Base-by-base conservation (phyloP, 805 yeast species). In the Teunomyces tritomae region DNA sequence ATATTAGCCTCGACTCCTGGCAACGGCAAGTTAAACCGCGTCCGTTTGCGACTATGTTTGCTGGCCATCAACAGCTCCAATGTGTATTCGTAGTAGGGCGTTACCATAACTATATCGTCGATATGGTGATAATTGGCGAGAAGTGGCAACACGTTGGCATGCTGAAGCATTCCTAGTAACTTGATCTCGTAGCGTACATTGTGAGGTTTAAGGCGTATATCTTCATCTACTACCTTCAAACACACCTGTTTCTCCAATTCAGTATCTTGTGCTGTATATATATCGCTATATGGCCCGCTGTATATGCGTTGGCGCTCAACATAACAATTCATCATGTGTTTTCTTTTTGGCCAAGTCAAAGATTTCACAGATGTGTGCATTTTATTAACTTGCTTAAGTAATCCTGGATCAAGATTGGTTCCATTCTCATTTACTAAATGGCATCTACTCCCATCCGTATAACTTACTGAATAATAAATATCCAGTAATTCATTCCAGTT, bases 181-280 rank as follows among this genome's bases (percentile, higher is more conserved):
- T 43, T 43, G 17, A 72, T 56, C 51, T 73, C 78, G 37, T 57
- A 56, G 13, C 55, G 46, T 29, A 69, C 56, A 46, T 65, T 55
- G 56, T 73, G 78, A 1, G 78, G 78, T 28, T 65, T 65, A 20
- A 58, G 39, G 30, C 55, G 47, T 24, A 71, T 55, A 50, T 73
- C 78, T 30, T 53, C 55, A 50, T 72, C 77, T 8, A 71, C 73
- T 5, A 66, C 59, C 48, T 73, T 73, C 44, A 73, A 33, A 34
- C 54, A 50, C 30, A 53, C 54, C 14, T n/a, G n/a, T 10, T 27
- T 27, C 9, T 39, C 37, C 14, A 28, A 10, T 8, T n/a, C 16
- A 1, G 24, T 30, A 33, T 59, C 60, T 16, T 37, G 51, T 7
- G 64, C 69, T 32, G 50, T 49, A 49, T 67, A 70, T 9, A 72